Conservation (phyloP, 371 early-diverging fungal species). For the Apophysomyces sp. region DNA sequence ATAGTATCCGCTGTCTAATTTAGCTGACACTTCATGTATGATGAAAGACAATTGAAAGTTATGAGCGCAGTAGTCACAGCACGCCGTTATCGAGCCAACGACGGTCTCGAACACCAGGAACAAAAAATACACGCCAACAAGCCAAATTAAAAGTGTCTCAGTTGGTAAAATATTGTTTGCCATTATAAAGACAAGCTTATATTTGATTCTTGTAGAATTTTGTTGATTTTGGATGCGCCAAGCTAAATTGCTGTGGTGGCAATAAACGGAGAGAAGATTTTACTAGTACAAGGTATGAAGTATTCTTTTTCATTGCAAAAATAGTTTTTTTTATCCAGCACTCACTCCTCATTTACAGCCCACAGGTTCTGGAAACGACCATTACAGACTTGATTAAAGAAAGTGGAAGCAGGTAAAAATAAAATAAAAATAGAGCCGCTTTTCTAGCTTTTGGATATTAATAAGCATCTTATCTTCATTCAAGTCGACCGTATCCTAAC, state of each 20-base stretch:
- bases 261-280: conserved; percentile 65
- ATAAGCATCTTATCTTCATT: neutral
- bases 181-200: neutral
- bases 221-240: conserved; percentile 14
- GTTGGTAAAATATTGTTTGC: conserved; percentile 32
- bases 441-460: no score
- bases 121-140: neutral
- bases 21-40: neutral
- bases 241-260: conserved; percentile 24
- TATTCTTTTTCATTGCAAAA: no score
- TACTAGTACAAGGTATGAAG: no score
- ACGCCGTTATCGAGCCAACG: neutral
- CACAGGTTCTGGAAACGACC: conserved; percentile 82
- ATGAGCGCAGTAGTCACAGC: neutral
- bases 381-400: conserved; percentile 67
- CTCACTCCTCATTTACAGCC: conserved; percentile 19
- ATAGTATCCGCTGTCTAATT: neutral
- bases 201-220: conserved; percentile 7
- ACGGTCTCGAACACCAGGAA: neutral
- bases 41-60: conserved; percentile 25
- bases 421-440: no score
- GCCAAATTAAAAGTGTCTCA: conserved; percentile 49
- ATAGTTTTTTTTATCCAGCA: no score
- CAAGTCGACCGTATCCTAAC: neutral
- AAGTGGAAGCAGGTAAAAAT: neutral